Evolutionary conservation across 345 rosid species (phyloP).

Genomic region (Draba incana): DNA sequence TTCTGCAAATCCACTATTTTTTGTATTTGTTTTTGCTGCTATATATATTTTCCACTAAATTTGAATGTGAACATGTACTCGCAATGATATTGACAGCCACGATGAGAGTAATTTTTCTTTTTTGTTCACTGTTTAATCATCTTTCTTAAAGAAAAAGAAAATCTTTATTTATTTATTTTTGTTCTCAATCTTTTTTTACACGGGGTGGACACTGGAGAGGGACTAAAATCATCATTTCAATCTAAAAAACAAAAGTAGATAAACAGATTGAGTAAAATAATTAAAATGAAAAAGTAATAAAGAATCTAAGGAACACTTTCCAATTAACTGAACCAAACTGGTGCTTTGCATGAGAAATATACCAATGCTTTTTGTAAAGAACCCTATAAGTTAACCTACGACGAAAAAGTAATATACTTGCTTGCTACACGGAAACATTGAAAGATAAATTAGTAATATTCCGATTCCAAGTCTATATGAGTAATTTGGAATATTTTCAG

Average conservation of each 20-base stretch:
- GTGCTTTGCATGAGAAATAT: slow-evolving; percentile 39
- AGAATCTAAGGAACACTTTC: slow-evolving; percentile 36
- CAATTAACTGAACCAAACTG: slow-evolving; percentile 39
- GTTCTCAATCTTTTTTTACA: slow-evolving; percentile 20
- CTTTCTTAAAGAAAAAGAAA: slow-evolving; percentile 28
- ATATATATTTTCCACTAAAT: not conserved
- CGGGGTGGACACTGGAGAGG: slow-evolving; percentile 20
- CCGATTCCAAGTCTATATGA: not conserved
- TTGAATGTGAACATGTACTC: slow-evolving; percentile 1
- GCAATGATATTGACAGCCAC: slow-evolving; percentile 32
- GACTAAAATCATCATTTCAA: slow-evolving; percentile 35
- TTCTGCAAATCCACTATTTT: not conserved
- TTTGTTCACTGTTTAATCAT: slow-evolving; percentile 31
- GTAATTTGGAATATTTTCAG: not conserved
- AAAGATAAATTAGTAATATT: slow-evolving; percentile 19
- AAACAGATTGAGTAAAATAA: slow-evolving; percentile 16
- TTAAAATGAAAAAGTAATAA: slow-evolving; percentile 12
- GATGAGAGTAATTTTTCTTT: not conserved
- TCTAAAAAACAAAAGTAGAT: slow-evolving; percentile 11
- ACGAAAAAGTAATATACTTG: slow-evolving; percentile 39
- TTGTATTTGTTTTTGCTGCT: not conserved
- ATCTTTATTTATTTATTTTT: not conserved
- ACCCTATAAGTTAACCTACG: slow-evolving; percentile 33
- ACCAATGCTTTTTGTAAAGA: slow-evolving; percentile 41
- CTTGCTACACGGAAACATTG: slow-evolving; percentile 40